Evolutionary conservation across 768 basidiomycete species (phyloP).

Genomic region (Lactarius deliciosus): DNA sequence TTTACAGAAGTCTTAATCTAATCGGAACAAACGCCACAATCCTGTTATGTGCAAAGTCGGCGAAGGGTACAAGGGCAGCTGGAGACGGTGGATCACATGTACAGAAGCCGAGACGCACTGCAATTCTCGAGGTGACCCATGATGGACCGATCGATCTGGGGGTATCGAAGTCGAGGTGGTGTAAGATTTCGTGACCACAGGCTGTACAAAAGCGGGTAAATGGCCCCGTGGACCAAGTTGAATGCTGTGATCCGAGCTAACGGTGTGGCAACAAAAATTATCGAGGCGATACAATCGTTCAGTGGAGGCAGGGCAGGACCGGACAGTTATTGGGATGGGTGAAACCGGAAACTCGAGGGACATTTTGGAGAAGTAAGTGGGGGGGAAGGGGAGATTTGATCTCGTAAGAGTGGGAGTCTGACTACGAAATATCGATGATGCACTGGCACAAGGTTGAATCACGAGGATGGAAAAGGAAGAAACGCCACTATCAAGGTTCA

Average conservation of each 20-base stretch:
- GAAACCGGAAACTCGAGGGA: background rate
- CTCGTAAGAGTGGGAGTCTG: background rate
- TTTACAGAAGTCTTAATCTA: background rate
- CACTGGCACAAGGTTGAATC: background rate
- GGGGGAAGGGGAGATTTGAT: background rate
- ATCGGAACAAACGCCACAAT: background rate
- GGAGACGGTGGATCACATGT: background rate
- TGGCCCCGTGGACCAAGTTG: background rate
- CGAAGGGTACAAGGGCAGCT: background rate
- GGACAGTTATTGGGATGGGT: background rate
- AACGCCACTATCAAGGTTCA: constrained; percentile 26
- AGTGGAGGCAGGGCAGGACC: background rate
- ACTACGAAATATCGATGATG: constrained; percentile 1
- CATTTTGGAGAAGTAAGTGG: background rate
- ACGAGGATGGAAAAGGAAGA: constrained; percentile 11
- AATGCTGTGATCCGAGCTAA: constrained; percentile 6
- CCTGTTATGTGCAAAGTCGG: background rate
- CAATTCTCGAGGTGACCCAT: background rate
- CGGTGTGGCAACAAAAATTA: background rate
- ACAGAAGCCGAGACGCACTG: background rate
- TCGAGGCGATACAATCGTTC: background rate
- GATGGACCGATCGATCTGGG: background rate
- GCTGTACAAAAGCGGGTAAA: constrained; percentile 13
- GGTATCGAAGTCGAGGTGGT: background rate
- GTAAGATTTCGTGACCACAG: background rate